These are phyloP conservation scores for Phialophora expanda DNA, from an alignment of 2,329 filamentous ascomycete genomes.

Conservation along the genomic window DNA sequence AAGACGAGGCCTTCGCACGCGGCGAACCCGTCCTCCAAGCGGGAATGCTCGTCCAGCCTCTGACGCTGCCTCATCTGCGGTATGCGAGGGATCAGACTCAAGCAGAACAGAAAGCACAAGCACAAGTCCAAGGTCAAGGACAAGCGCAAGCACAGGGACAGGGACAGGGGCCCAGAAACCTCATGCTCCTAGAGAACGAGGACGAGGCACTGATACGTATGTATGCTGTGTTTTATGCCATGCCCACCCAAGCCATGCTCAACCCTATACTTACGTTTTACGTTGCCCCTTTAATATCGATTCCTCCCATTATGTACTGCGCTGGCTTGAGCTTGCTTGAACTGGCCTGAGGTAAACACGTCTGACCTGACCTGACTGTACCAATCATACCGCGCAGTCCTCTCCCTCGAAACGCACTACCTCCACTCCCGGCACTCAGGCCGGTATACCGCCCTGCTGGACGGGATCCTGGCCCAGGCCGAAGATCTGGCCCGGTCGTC, in stretches of 20 bases:
- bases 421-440: background rate
- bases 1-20: background rate
- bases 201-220: background rate
- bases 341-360: no score
- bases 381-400: background rate
- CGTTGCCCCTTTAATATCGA: no score
- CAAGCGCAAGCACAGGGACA: background rate
- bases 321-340: no score
- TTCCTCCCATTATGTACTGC: no score
- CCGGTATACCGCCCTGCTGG: background rate
- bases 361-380: background rate
- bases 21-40: background rate
- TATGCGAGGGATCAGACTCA: background rate
- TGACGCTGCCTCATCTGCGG: slow-evolving; percentile 10
- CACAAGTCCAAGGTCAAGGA: background rate
- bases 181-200: slow-evolving; percentile 3
- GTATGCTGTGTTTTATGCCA: background rate
- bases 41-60: slow-evolving; percentile 9
- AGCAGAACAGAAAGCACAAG: background rate
- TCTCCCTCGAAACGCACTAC: slow-evolving; percentile 6
- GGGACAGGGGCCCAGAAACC: background rate
- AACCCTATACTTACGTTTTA: no score
- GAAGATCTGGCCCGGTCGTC: background rate
- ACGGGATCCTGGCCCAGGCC: background rate
- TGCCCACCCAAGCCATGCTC: no score